Percentiles rank a stretch among this genome's conserved stretches.
Evolutionary conservation across 164 flowering plant species (phyloP).

Genomic region (Umbellularia californica): DNA sequence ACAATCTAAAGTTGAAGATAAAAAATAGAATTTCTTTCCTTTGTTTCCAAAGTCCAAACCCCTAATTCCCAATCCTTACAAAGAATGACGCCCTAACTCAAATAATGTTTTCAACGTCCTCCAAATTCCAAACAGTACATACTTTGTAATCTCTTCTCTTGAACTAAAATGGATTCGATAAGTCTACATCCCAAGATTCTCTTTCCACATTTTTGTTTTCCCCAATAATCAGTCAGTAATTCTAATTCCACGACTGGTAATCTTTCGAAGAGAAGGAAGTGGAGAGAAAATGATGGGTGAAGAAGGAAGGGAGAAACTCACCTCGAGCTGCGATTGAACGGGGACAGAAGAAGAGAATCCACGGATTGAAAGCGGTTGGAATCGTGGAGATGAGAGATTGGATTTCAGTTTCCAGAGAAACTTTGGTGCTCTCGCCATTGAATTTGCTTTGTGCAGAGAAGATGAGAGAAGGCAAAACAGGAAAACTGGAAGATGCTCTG

Average conservation of each 20-base stretch:
- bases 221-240: no score
- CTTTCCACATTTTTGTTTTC: no score
- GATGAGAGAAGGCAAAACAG: background rate
- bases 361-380: slow-evolving; percentile 9
- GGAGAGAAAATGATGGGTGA: background rate
- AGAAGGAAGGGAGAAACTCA: slow-evolving; percentile 5
- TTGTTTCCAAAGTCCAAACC: no score
- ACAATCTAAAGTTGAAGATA: no score
- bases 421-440: slow-evolving; percentile 17
- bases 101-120: background rate
- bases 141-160: background rate
- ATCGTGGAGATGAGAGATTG: background rate
- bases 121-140: background rate
- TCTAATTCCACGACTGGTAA: no score
- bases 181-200: background rate
- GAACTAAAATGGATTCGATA: background rate
- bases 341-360: slow-evolving; percentile 25
- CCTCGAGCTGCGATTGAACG: slow-evolving; percentile 27
- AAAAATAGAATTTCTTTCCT: no score
- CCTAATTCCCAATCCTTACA: no score
- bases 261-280: background rate
- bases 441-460: slow-evolving; percentile 12
- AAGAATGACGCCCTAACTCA: no score
- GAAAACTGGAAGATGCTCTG: no score
- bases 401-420: slow-evolving; percentile 13